Conservation (phyloP, 257 asterid genomes). For the Petrea volubilis region DNA sequence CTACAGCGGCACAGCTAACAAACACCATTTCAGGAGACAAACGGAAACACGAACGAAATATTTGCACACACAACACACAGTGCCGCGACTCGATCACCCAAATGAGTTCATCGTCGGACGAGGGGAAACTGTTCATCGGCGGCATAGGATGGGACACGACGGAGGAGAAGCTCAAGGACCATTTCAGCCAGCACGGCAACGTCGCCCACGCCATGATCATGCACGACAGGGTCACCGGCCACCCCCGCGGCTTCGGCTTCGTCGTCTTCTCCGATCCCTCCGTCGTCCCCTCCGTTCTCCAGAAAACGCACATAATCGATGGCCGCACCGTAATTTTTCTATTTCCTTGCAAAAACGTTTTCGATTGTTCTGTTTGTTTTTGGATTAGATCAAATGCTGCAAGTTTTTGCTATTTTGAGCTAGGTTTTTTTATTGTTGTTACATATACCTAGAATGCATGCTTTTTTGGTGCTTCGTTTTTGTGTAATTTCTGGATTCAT, state of each 20-base stretch:
- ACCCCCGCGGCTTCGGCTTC: conserved; percentile 43
- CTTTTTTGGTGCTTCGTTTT: too few relatives aligned
- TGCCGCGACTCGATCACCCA: too few relatives aligned
- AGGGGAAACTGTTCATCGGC: conserved; percentile 42
- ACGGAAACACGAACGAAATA: background rate
- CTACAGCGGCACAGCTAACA: too few relatives aligned
- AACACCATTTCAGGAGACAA: background rate
- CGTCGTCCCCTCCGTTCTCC: conserved; percentile 30
- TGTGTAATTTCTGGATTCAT: too few relatives aligned
- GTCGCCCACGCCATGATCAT: conserved; percentile 35
- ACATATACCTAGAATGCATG: too few relatives aligned
- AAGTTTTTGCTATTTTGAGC: background rate
- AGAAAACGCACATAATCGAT: conserved; percentile 35
- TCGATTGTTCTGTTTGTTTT: background rate
- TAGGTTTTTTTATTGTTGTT: too few relatives aligned
- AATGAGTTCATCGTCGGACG: conserved; percentile 25
- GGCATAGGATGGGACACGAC: conserved; percentile 43
- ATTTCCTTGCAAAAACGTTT: background rate
- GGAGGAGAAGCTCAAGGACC: conserved; percentile 33
- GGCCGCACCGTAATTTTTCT: conserved; percentile 41
- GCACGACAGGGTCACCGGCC: conserved; percentile 30
- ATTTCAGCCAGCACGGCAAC: conserved; percentile 37
- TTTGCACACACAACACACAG: background rate
- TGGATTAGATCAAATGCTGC: background rate
- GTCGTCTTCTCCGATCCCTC: conserved; percentile 43